Base-by-base conservation (phyloP, 768 basidiomycete species). In the Cystobasidium tubakii region DNA sequence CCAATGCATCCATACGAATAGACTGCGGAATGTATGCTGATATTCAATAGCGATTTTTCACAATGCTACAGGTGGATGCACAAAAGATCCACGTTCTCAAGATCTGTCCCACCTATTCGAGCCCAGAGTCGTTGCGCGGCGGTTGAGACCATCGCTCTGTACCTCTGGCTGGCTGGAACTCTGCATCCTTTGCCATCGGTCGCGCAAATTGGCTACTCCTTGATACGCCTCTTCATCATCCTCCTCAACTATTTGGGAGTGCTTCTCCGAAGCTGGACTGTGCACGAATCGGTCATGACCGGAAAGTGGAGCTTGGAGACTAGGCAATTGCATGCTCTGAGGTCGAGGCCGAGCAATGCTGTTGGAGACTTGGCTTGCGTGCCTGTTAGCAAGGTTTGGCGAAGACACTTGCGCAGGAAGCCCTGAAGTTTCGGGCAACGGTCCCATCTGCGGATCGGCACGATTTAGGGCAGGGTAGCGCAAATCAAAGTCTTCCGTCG, bases 151-250 rank as follows among this genome's bases (percentile, higher is more conserved):
- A 60, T 60, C 57, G 12, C 57, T 15, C 27, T 39, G 63, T 7
- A 6, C 21, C 23, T 12, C 23, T 10, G 62, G 23, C 25, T 43
- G 17, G 39, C 27, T 67, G 19, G 25, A 36, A 9, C 53, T 34
- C 36, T 55, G 72, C 55, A 64, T 46, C 65, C 72, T 75, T 19
- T 75, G 72, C 71, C 78, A 79, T 29, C 77, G 46, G 25, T 73
- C 75, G 64, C 73, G 74, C 75, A 79, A 75, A 69, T 70, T 79
- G 17, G 67, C 31, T 27, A 79, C 78, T 1, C 78, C 78, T 13
- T 73, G 72, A 54, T 78, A 79, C 19, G 63, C 75, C 21, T 75
- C 69, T 39, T 55, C 50, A 21, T 42, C 44, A 42, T 62, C 36
- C 31, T 53, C 29, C 46, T 36, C 31, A 43, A 1, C 42, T 50